phyloP scores from a whole-genome alignment of 768 basidiomycete species.

The Macrocybe gigantea region DNA sequence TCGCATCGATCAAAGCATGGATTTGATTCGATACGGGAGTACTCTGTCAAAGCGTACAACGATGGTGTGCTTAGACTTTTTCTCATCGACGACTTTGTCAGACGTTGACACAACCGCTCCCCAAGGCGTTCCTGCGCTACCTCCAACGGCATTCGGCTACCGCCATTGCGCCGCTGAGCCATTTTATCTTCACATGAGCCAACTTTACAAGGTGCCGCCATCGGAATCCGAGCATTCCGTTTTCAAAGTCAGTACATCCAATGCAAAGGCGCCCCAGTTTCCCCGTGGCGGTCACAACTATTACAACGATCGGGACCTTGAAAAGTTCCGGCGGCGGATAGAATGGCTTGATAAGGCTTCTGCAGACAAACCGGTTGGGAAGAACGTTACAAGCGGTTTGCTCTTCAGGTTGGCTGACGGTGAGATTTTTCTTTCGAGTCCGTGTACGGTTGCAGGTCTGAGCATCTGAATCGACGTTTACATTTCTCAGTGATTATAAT shows the following conservation, averaged over 20 bases:
- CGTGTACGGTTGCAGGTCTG: conserved; percentile 36
- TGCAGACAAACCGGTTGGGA: conserved; percentile 35
- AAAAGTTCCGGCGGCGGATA: conserved; percentile 35
- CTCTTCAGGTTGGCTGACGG: not conserved
- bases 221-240: conserved; percentile 40
- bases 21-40: conserved; percentile 32
- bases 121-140: conserved; percentile 51
- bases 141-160: conserved; percentile 46
- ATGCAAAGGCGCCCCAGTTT: conserved; percentile 17
- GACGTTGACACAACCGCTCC: conserved; percentile 3
- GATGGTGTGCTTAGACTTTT: conserved; percentile 34
- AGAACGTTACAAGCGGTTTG: conserved; percentile 26
- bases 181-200: conserved; percentile 42
- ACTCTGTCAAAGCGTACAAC: conserved; percentile 48
- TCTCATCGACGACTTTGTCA: not conserved
- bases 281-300: conserved; percentile 61
- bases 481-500: too few relatives aligned
- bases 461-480: conserved; percentile 51
- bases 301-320: conserved; percentile 51
- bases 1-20: conserved; percentile 29
- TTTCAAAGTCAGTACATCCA: conserved; percentile 11
- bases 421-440: conserved; percentile 29
- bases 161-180: conserved; percentile 44
- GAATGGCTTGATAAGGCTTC: conserved; percentile 35
- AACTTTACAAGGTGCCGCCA: conserved; percentile 40